A percentile compares a stretch with the other conserved stretches of the same genome.
phyloP scores from a whole-genome alignment of 192 early-diverging fungal genomes.

The Fimicolochytrium jonesii region DNA sequence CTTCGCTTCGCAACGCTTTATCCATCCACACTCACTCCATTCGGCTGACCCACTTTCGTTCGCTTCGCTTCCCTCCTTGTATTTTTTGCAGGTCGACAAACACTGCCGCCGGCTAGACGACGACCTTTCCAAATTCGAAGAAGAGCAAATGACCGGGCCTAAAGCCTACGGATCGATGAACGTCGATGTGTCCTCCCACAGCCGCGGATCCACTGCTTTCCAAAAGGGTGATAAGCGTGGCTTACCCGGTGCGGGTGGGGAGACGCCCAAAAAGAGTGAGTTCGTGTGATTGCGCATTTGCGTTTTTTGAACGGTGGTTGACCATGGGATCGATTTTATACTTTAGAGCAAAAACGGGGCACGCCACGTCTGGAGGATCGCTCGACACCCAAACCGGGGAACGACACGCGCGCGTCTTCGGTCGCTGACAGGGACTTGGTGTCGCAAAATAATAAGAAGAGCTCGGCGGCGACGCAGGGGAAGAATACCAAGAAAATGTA shows the following conservation, averaged over 20 bases:
- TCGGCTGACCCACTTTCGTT: no score
- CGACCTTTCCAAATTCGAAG: constrained; percentile 88
- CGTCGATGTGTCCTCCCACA: background rate
- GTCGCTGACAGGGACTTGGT: no score
- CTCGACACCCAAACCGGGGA: no score
- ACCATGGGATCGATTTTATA: background rate
- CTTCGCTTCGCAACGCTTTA: no score
- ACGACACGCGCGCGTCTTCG: no score
- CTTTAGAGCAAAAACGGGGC: background rate
- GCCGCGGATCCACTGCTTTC: background rate
- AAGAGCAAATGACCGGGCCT: constrained; percentile 75
- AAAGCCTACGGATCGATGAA: background rate
- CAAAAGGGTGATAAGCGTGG: background rate
- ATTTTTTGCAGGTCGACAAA: constrained; percentile 68
- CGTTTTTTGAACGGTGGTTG: background rate
- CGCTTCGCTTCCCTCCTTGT: no score
- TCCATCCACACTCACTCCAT: no score
- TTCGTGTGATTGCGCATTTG: background rate
- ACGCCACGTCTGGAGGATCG: no score
- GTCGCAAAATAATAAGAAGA: no score
- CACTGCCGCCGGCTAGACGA: constrained; percentile 87
- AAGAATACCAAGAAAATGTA: constrained; percentile 6
- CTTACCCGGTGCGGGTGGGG: background rate
- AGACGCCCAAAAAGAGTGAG: background rate
- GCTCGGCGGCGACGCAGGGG: background rate